Evolutionary conservation across 352 stramenopile genomes (phyloP).

Genomic region (Elongisporangium undulatum): DNA sequence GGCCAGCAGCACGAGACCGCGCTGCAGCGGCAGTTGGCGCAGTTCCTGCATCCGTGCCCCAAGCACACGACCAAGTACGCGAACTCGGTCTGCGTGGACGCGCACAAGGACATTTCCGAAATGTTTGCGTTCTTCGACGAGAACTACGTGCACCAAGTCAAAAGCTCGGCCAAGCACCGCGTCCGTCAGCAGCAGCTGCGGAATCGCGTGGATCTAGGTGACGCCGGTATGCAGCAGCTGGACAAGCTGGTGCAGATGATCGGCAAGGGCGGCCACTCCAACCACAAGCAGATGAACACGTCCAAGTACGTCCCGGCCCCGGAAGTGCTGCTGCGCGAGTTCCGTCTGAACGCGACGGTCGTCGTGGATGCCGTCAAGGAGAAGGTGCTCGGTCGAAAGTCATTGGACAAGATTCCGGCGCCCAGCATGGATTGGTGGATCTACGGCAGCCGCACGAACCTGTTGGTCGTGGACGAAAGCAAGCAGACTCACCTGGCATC

Average conservation of each 20-base stretch:
- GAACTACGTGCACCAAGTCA: slow-evolving; percentile 54
- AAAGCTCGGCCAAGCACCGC: slow-evolving; percentile 53
- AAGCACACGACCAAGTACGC: slow-evolving; percentile 32
- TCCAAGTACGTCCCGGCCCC: slow-evolving; percentile 70
- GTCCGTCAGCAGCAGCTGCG: slow-evolving; percentile 45
- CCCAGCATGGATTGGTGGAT: slow-evolving; percentile 62
- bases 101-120: slow-evolving; percentile 23
- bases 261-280: slow-evolving; percentile 60
- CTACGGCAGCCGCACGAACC: slow-evolving; percentile 24
- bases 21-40: slow-evolving; percentile 33
- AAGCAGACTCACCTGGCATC: slow-evolving; percentile 1
- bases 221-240: slow-evolving; percentile 66
- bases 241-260: slow-evolving; percentile 67
- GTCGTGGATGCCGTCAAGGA: slow-evolving; percentile 69
- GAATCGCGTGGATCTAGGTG: slow-evolving; percentile 67
- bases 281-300: slow-evolving; percentile 59
- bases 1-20: slow-evolving; percentile 22
- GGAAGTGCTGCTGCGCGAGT: slow-evolving; percentile 66
- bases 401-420: slow-evolving; percentile 59
- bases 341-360: slow-evolving; percentile 54
- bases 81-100: slow-evolving; percentile 23
- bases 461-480: slow-evolving; percentile 42
- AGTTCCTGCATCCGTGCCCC: slow-evolving; percentile 39
- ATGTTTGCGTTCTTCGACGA: slow-evolving; percentile 70
- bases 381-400: slow-evolving; percentile 61